These are phyloP conservation scores for Aureobasidium sp. DNA, from an alignment of 2,329 filamentous ascomycete species.

Conservation along the genomic window DNA sequence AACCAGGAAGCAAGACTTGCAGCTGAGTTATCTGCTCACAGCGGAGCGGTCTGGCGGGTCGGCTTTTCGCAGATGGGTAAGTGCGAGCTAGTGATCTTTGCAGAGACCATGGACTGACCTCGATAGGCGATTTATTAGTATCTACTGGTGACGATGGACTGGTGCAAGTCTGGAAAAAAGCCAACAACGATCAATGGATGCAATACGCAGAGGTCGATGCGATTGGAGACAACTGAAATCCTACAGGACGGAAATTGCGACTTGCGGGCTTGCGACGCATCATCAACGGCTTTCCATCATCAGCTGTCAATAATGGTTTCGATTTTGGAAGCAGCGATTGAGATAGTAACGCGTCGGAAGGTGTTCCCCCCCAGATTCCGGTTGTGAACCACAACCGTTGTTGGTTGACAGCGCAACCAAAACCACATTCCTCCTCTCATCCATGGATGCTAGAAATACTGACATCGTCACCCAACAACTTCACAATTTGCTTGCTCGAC, in stretches of 20 bases:
- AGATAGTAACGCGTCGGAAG: not conserved
- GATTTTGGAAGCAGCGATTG: not conserved
- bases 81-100: constrained; percentile 10
- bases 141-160: constrained; percentile 69
- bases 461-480: constrained; percentile 1
- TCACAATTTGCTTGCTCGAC: constrained; percentile 2
- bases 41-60: constrained; percentile 66
- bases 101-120: constrained; percentile 22
- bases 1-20: constrained; percentile 55
- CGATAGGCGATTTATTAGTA: constrained; percentile 62
- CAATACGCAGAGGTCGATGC: constrained; percentile 41
- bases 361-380: not conserved
- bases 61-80: constrained; percentile 49
- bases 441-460: constrained; percentile 4
- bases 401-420: constrained; percentile 5
- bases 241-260: not conserved
- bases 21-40: constrained; percentile 57
- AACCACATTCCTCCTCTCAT: not conserved
- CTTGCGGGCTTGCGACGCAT: not conserved
- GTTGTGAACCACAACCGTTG: not conserved
- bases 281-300: not conserved
- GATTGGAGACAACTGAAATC: constrained; percentile 11
- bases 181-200: constrained; percentile 38
- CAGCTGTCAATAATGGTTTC: not conserved
- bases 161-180: constrained; percentile 42